Percentiles rank a stretch among this genome's conserved stretches.
Evolutionary conservation across 768 basidiomycete genomes (phyloP).

Genomic region (Phanerochaete carnosa): DNA sequence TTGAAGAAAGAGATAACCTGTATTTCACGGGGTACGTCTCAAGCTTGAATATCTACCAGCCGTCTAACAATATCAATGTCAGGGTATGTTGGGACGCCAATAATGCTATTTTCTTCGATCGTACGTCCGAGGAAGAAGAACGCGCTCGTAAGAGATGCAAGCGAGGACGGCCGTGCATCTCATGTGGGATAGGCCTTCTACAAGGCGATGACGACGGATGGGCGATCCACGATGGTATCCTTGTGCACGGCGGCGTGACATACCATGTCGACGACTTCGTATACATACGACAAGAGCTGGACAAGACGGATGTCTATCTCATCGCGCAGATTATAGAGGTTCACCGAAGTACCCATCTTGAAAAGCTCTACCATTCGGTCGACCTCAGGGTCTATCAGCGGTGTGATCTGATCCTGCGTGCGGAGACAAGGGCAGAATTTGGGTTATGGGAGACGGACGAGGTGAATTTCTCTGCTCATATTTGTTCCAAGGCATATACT

Average conservation of each 20-base stretch:
- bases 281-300: slow-evolving; percentile 39
- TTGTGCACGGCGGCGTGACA: slow-evolving; percentile 11
- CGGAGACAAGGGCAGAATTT: not conserved
- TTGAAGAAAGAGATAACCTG: slow-evolving; percentile 32
- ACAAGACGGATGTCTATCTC: slow-evolving; percentile 30
- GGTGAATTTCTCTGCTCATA: not conserved
- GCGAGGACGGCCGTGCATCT: slow-evolving; percentile 42
- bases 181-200: slow-evolving; percentile 40
- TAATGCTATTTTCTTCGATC: slow-evolving; percentile 41
- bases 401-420: slow-evolving; percentile 36
- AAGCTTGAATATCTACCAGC: not conserved
- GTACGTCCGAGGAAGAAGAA: slow-evolving; percentile 31
- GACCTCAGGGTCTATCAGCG: slow-evolving; percentile 44
- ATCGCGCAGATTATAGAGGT: slow-evolving; percentile 57
- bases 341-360: slow-evolving; percentile 5
- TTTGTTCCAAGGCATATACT: not conserved
- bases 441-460: slow-evolving; percentile 1
- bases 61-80: slow-evolving; percentile 15
- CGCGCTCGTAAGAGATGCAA: slow-evolving; percentile 26
- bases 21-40: slow-evolving; percentile 56
- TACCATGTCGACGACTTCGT: slow-evolving; percentile 65
- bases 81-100: slow-evolving; percentile 46
- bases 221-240: slow-evolving; percentile 1
- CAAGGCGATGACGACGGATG: slow-evolving; percentile 24
- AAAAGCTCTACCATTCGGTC: slow-evolving; percentile 22